Base-by-base conservation (phyloP, 2,329 filamentous ascomycete species). In the Fusarium sororula region DNA sequence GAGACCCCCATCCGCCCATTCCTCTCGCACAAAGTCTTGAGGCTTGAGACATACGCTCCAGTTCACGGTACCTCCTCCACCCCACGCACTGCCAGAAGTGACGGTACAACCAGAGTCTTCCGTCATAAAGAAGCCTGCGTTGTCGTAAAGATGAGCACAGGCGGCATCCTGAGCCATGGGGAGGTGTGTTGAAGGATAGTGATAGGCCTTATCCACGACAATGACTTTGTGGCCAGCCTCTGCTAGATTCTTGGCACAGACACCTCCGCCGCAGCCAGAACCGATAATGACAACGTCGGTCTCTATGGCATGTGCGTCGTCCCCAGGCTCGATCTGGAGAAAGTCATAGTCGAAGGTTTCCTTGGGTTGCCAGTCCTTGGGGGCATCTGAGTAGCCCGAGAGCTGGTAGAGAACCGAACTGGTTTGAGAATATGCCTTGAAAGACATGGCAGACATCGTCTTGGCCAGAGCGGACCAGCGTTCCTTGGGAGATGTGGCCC, bases 1-100 rank as follows among this genome's bases (percentile, higher is more conserved):
- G 30, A 98, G 84, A 0, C 91, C 91, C 22, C 83, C 78, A 57
- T 89, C 85, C 1, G 93, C 91, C 95, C 96, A 98, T 82, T 98
- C 94, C 74, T 90, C 86, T 7, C 95, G 90, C 3, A 98, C 93
- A 73, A 87, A 93, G 32, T 89, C 90, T 79, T 96, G 94, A 0
- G 94, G 93, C 75, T 87, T 85, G 58, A 91, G 83, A 57, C 84
- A 85, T 14, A 89, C 89, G 77, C 87, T 93, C 95, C 95, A 98
- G 82, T 98, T 98, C 76, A 98, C 83, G 0, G 94, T 94, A 11
- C 95, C 95, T 63, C 95, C 95, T 47, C 95, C 95, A 37, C 95
- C 95, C 90, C 93, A 97, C 38, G 89, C 89, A 63, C 90, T 89
- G 4, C 93, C 95, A 0, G 92, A 89, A 6, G 93, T 80, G 18